Evolutionary conservation across 2,329 filamentous ascomycete species (phyloP), one percentile per base, ranked within the genome.

Genomic region (Stromatinia cepivora): DNA sequence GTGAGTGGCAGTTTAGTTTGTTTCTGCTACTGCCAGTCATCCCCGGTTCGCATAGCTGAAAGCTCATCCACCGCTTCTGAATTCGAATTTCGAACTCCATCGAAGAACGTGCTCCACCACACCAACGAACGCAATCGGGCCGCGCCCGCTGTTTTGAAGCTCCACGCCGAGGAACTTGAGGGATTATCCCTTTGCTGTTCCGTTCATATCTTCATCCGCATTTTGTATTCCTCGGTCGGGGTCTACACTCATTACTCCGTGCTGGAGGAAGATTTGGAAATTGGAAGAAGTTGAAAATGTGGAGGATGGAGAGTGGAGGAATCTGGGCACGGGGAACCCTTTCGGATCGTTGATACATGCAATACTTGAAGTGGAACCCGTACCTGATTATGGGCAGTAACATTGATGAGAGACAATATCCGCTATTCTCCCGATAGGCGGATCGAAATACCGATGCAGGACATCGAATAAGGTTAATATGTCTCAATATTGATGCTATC

Each of bases 301-400:
- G 61, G 61, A 64, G 61, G 31, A 52, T 52, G 61, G 61, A 64
- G 61, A 42, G 28, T 64, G 61, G 61, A 64, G 61, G 61, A 52
- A 20, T 63, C 46, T 64, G 46, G 46, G 17, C n/a, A 64, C 48
- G 61, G 61, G 61, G 61, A 64, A 64, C 20, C 11, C 9, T 52
- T 20, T 36, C 22, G 48, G n/a, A 28, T 5, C 11, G 46, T 52
- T 22, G 31, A 34, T 28, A 39, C 9, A 34, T 28, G 22, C 9
- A 28, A 39, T 39, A 50, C 31, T 34, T 39, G 34, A 9, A 17
- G 46, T 64, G 61, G 61, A 52, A 34, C 34, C 25, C 22, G 45
- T 39, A 52, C 17, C 31, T 64, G 39, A 39, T 34, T n/a, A 46
- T 25, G 48, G 31, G 46, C 48, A 22, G 46, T 64, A 50, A 25